A percentile compares a stretch with the other conserved stretches of the same genome.
phyloP scores from a whole-genome alignment of 805 yeast species.

The Grigorovia jiainica region DNA sequence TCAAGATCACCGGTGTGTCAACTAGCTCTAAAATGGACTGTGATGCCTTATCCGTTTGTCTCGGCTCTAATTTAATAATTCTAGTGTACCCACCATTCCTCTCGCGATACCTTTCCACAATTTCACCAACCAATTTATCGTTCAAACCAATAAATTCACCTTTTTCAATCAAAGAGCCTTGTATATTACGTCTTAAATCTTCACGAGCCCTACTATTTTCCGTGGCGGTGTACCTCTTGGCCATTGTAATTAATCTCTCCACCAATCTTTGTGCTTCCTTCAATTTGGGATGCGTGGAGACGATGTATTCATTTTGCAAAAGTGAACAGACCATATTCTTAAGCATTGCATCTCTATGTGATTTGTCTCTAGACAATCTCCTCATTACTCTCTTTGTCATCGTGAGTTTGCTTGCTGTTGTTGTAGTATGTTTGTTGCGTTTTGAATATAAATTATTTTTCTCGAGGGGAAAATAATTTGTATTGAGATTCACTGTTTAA shows the following conservation, averaged over 20 bases:
- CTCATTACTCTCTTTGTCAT: conserved; percentile 28
- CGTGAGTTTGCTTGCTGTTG: background rate
- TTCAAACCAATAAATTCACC: conserved; percentile 36
- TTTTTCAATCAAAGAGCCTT: conserved; percentile 38
- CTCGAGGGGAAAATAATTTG: too few species aligned
- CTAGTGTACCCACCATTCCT: conserved; percentile 83
- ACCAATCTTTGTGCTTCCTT: conserved; percentile 55
- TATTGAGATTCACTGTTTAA: too few species aligned
- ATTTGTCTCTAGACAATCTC: conserved; percentile 33
- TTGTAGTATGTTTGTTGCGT: too few species aligned
- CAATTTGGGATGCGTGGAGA: conserved; percentile 69
- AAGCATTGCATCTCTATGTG: conserved; percentile 47
- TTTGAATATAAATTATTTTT: too few species aligned
- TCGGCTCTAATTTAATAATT: conserved; percentile 70
- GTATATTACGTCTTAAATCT: conserved; percentile 24
- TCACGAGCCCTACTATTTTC: conserved; percentile 11
- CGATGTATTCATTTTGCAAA: conserved; percentile 59
- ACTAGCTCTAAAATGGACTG: conserved; percentile 83
- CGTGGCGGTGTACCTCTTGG: conserved; percentile 31
- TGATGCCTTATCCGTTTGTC: conserved; percentile 84
- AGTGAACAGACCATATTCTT: conserved; percentile 59
- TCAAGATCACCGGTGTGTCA: conserved; percentile 39
- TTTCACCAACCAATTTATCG: conserved; percentile 58
- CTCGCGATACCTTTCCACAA: conserved; percentile 51
- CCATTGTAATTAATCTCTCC: conserved; percentile 54